A percentile compares a stretch with the other conserved stretches of the same genome.
Evolutionary conservation across 768 basidiomycete genomes (phyloP).

Genomic region (Collybia mongolica): DNA sequence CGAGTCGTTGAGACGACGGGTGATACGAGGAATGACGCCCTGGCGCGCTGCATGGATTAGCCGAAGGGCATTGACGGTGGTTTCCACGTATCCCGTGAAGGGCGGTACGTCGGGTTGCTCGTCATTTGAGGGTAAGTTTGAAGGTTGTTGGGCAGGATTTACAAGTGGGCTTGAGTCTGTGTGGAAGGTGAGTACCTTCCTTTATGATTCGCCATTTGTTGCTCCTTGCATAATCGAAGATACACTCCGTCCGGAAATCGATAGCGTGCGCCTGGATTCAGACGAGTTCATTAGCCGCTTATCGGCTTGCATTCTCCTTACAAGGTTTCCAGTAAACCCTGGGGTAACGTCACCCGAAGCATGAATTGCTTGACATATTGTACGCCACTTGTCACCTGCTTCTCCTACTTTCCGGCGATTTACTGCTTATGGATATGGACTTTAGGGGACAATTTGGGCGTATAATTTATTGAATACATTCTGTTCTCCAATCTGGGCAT

Average conservation of each 20-base stretch:
- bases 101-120: conserved; percentile 58
- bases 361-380: conserved; percentile 38
- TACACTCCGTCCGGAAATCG: conserved; percentile 35
- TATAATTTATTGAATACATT: not conserved
- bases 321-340: conserved; percentile 22
- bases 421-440: conserved; percentile 16
- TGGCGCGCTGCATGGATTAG: conserved; percentile 81
- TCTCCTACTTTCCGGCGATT: conserved; percentile 22
- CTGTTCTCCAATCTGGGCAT: conserved; percentile 7
- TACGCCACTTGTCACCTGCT: conserved; percentile 44
- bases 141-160: conserved; percentile 53
- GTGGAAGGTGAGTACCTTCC: conserved; percentile 36
- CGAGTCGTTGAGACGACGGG: conserved; percentile 81
- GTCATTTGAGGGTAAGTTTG: conserved; percentile 49
- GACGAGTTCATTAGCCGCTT: conserved; percentile 30
- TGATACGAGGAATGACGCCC: conserved; percentile 78
- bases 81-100: conserved; percentile 79
- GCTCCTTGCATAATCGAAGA: conserved; percentile 38
- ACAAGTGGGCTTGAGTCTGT: conserved; percentile 38
- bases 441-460: no score
- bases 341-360: conserved; percentile 41
- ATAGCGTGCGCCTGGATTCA: conserved; percentile 30
- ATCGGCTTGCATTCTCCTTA: conserved; percentile 40
- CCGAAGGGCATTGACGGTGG: conserved; percentile 77
- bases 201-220: conserved; percentile 42